Base-by-base conservation (phyloP, 345 rosid species). In the Firmiana major region DNA sequence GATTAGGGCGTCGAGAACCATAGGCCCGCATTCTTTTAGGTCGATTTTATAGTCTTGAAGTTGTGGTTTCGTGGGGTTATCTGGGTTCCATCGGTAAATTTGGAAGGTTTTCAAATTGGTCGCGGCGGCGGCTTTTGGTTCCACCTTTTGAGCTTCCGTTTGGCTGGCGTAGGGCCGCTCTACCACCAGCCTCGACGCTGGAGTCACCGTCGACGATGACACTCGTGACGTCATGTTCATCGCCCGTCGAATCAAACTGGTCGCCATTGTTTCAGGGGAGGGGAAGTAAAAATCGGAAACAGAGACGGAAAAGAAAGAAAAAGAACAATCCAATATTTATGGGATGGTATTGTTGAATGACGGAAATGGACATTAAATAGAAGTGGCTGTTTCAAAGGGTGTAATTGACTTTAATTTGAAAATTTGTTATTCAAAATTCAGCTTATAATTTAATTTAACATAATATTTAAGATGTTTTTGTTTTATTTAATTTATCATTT, bases 11-110 rank as follows among this genome's bases (percentile, higher is more conserved):
- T 95, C 98, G 46, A 95, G 86, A 8, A 95, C 94, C 99, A 95
- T 95, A 2, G 98, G 99, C 4, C 99, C 99, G 76, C 99, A 93
- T 34, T 91, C 90, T 82, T 85, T 92, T 60, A 95, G 93, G 81
- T 95, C 87, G 83, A 95, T 92, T 78, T 89, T 24, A 87, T 81
- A 95, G 77, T 90, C 88, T 55, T 88, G 59, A 28, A 95, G 93
- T 78, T 85, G 24, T 28, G 99, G 98, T 67, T 93, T 93, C 38
- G 91, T 63, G 0, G 97, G 90, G 63, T 84, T 89, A 76, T 93
- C 93, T 0, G 99, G 99, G 76, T 83, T 92, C 99, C 99, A 95
- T 9, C 99, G 87, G 79, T 93, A 95, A 84, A 95, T 95, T 86
- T 91, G 93, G 77, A 95, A 95, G 13, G 93, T 91, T 85, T 91